Evolutionary conservation across 1,284 basidiomycete genomes (phyloP).

Genomic region (Amylostereum chailletii): DNA sequence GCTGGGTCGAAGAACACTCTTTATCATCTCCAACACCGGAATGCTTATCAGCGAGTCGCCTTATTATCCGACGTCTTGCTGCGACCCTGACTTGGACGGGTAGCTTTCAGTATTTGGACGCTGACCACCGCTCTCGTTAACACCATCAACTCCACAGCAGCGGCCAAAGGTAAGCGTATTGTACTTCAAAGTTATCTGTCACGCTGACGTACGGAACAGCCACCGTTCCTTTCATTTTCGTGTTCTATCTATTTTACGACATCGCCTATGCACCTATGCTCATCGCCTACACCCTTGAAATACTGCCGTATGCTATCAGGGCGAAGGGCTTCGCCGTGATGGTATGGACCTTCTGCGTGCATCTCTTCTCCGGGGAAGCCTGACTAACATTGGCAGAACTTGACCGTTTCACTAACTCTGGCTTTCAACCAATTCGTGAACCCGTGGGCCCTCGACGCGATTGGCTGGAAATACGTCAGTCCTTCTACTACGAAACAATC

Average conservation of each 20-base stretch:
- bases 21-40: constrained; percentile 54
- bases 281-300: constrained; percentile 59
- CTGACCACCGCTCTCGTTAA: constrained; percentile 51
- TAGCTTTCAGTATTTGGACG: constrained; percentile 53
- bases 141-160: constrained; percentile 32
- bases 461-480: constrained; percentile 58
- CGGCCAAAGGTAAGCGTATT: constrained; percentile 38
- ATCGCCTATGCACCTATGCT: constrained; percentile 59
- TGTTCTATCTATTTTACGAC: constrained; percentile 63
- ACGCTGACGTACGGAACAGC: constrained; percentile 22
- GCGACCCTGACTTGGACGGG: not conserved
- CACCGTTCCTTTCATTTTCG: constrained; percentile 64
- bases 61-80: not conserved
- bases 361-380: not conserved
- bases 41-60: constrained; percentile 47
- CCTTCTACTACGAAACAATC: not conserved
- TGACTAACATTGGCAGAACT: constrained; percentile 30
- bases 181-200: not conserved
- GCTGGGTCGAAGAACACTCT: constrained; percentile 52
- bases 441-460: constrained; percentile 56
- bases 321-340: constrained; percentile 62
- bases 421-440: constrained; percentile 72
- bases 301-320: constrained; percentile 58
- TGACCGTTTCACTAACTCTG: constrained; percentile 45
- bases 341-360: constrained; percentile 26